phyloP scores from a whole-genome alignment of 495 filamentous ascomycete species.

The Hypoxylon perforatum region DNA sequence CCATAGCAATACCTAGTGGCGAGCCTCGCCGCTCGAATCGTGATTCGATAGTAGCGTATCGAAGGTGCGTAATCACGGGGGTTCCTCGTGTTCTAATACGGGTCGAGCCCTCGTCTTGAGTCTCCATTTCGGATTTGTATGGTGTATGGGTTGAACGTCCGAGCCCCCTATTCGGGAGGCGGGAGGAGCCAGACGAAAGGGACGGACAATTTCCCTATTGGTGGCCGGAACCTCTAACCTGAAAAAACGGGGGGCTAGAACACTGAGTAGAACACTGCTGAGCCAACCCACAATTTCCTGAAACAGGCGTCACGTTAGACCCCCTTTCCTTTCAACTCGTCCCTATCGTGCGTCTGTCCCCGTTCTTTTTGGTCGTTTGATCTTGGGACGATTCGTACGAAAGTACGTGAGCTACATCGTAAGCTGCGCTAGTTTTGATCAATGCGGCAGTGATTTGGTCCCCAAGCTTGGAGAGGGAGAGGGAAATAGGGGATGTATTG shows the following conservation, averaged over 20 bases:
- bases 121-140: background rate
- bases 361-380: constrained; percentile 19
- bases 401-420: constrained; percentile 5
- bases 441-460: constrained; percentile 3
- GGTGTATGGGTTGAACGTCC: constrained; percentile 1
- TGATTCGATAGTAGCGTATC: constrained; percentile 5
- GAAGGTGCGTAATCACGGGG: constrained; percentile 28
- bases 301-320: constrained; percentile 31
- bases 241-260: constrained; percentile 27
- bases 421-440: constrained; percentile 10
- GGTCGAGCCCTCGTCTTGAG: background rate
- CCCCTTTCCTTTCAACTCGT: background rate
- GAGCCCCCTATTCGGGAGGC: constrained; percentile 19
- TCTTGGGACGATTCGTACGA: constrained; percentile 18
- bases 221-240: constrained; percentile 6
- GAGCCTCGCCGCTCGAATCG: background rate
- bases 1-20: constrained; percentile 13
- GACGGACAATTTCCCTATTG: constrained; percentile 33
- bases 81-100: constrained; percentile 37
- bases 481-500: background rate
- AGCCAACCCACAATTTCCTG: constrained; percentile 27
- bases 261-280: constrained; percentile 2
- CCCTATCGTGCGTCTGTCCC: background rate
- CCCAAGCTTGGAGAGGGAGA: background rate
- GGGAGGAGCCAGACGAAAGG: constrained; percentile 5